Evolutionary conservation across 1,284 basidiomycete species (phyloP).

Genomic region (Fomitopsis schrenkii): DNA sequence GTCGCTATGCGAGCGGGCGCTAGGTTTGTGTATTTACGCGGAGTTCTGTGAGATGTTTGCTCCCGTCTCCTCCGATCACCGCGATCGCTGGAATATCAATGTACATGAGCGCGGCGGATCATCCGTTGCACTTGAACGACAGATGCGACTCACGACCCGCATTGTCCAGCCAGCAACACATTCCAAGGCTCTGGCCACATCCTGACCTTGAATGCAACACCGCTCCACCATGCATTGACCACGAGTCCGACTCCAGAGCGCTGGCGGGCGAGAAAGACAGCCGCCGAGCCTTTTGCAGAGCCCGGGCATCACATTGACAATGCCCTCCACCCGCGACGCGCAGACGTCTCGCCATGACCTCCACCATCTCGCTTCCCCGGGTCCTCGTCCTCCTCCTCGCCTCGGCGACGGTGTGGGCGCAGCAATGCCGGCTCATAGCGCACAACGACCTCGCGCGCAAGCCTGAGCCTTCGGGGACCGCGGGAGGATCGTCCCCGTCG

Average conservation of each 20-base stretch:
- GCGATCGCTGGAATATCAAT: no score
- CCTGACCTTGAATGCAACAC: not conserved
- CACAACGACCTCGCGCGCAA: slow-evolving; percentile 10
- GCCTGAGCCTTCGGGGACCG: not conserved
- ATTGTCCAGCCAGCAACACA: not conserved
- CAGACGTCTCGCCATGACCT: not conserved
- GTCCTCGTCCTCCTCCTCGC: not conserved
- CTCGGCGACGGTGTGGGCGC: slow-evolving; percentile 8
- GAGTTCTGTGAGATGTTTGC: no score
- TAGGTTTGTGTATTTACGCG: no score
- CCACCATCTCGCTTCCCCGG: not conserved
- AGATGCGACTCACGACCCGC: no score
- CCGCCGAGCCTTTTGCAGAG: not conserved
- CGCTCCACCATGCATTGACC: not conserved
- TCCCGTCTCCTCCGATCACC: no score
- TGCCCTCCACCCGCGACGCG: not conserved
- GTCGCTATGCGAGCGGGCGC: no score
- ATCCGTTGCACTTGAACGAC: no score
- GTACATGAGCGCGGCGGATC: no score
- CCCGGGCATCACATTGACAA: not conserved
- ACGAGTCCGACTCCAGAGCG: not conserved
- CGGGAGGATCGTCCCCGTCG: slow-evolving; percentile 2
- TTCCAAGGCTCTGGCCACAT: not conserved
- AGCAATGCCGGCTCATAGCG: slow-evolving; percentile 22
- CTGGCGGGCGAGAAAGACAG: not conserved